These are phyloP conservation scores for Corymbia citriodora DNA, from an alignment of 441 rosid species.

Conservation along the genomic window DNA sequence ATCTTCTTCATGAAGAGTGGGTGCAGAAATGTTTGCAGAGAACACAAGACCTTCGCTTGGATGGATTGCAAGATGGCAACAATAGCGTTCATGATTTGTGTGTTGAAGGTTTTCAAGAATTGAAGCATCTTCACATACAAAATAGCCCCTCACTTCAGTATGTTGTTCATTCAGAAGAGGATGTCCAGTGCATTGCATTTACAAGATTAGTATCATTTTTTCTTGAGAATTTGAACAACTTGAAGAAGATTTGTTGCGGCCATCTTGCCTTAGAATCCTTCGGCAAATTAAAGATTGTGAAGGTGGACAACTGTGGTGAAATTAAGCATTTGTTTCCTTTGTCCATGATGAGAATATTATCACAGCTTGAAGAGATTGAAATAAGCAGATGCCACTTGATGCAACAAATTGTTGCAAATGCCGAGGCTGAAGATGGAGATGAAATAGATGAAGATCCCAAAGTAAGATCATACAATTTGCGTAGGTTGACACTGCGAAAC, in stretches of 20 bases:
- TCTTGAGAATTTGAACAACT: accelerated
- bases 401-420: background rate
- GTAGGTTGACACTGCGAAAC: background rate
- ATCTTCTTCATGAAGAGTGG: background rate
- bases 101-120: too few relatives aligned
- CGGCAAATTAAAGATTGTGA: too few relatives aligned
- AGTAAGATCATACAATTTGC: background rate
- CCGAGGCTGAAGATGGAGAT: background rate
- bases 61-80: background rate
- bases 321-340: background rate
- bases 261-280: too few relatives aligned
- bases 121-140: too few relatives aligned
- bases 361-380: background rate
- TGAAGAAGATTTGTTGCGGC: too few relatives aligned
- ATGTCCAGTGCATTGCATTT: too few relatives aligned
- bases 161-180: accelerated
- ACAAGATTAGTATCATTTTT: accelerated
- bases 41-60: background rate
- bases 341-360: background rate
- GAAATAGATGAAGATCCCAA: background rate
- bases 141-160: too few relatives aligned
- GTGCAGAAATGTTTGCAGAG: background rate
- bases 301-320: background rate
- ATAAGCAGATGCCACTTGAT: background rate
- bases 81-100: too few relatives aligned